phyloP scores from a whole-genome alignment of 2,329 filamentous ascomycete species.

The Colletotrichum horii region DNA sequence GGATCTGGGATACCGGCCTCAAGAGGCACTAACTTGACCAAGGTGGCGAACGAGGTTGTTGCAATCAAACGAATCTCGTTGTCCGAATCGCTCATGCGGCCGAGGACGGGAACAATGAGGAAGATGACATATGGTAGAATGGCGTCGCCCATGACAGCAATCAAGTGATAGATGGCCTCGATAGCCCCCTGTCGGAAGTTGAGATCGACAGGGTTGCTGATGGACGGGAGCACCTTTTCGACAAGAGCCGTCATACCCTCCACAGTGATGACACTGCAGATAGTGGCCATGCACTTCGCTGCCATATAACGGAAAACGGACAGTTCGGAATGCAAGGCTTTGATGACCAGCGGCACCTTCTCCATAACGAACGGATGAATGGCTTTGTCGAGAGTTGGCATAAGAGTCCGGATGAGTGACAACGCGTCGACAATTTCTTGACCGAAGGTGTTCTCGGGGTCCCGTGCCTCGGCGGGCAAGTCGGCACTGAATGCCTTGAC shows the following conservation, averaged over 20 bases:
- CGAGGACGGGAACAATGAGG: conserved; percentile 94
- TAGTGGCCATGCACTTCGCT: conserved; percentile 94
- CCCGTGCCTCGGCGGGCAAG: conserved; percentile 74
- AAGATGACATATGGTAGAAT: conserved; percentile 99
- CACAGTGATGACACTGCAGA: conserved; percentile 95
- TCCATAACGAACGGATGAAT: conserved; percentile 82
- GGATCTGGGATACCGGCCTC: conserved; percentile 98
- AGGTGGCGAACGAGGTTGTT: conserved; percentile 94
- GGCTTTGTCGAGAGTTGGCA: conserved; percentile 82
- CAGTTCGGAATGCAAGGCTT: conserved; percentile 83
- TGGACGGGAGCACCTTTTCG: conserved; percentile 88
- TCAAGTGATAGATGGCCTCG: conserved; percentile 94
- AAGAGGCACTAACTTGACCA: conserved; percentile 95
- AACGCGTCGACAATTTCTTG: conserved; percentile 94
- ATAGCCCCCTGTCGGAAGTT: conserved; percentile 91
- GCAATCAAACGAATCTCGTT: conserved; percentile 93
- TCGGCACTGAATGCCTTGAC: conserved; percentile 73
- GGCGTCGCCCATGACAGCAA: conserved; percentile 95
- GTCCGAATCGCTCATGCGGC: conserved; percentile 98
- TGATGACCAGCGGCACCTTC: conserved; percentile 84
- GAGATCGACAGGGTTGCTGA: conserved; percentile 88
- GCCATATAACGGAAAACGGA: conserved; percentile 96
- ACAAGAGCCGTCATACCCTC: conserved; percentile 96
- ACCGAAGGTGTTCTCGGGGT: conserved; percentile 77
- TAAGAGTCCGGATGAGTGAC: conserved; percentile 88